Evolutionary conservation across 495 filamentous ascomycete genomes (phyloP).

Genomic region (Parachaetomium inaequale): DNA sequence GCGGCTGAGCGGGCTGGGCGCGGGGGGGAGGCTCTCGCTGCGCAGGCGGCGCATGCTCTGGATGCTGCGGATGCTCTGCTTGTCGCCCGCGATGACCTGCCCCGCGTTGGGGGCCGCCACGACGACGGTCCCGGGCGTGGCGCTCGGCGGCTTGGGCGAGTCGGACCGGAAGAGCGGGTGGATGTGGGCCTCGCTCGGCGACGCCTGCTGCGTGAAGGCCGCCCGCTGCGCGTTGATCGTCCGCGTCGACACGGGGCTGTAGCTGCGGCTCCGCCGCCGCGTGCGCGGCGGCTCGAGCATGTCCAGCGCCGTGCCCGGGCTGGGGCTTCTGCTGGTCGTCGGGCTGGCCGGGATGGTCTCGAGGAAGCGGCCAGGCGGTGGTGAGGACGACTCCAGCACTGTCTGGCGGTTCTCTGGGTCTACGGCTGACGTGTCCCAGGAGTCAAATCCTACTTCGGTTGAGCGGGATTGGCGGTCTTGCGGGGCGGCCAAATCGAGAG

Average conservation of each 20-base stretch:
- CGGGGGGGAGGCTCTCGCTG: slow-evolving; percentile 58
- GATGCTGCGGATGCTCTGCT: slow-evolving; percentile 51
- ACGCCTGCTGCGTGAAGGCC: slow-evolving; percentile 35
- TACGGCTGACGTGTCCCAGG: slow-evolving; percentile 64
- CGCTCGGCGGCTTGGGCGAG: slow-evolving; percentile 64
- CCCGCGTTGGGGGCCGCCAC: slow-evolving; percentile 68
- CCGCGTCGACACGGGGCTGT: slow-evolving; percentile 37
- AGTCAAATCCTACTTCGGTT: slow-evolving; percentile 59
- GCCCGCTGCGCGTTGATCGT: slow-evolving; percentile 30
- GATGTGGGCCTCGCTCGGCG: slow-evolving; percentile 65
- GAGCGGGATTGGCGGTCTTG: slow-evolving; percentile 23
- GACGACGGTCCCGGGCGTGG: slow-evolving; percentile 66
- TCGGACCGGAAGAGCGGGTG: slow-evolving; percentile 80
- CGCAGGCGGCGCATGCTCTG: slow-evolving; percentile 53
- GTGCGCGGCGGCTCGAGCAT: slow-evolving; percentile 39
- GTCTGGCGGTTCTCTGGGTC: slow-evolving; percentile 56
- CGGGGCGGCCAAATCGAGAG: slow-evolving; percentile 37
- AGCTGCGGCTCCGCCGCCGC: slow-evolving; percentile 42
- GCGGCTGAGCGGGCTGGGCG: slow-evolving; percentile 50
- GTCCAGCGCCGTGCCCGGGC: slow-evolving; percentile 45
- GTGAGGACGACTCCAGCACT: slow-evolving; percentile 46
- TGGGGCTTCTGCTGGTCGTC: slow-evolving; percentile 47
- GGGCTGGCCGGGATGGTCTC: slow-evolving; percentile 61
- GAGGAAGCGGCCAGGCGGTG: slow-evolving; percentile 44
- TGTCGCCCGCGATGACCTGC: slow-evolving; percentile 59